Percentiles rank a stretch among this genome's conserved stretches.
Conservation (phyloP, 495 filamentous ascomycete species). For the Penicillium coprophilum region DNA sequence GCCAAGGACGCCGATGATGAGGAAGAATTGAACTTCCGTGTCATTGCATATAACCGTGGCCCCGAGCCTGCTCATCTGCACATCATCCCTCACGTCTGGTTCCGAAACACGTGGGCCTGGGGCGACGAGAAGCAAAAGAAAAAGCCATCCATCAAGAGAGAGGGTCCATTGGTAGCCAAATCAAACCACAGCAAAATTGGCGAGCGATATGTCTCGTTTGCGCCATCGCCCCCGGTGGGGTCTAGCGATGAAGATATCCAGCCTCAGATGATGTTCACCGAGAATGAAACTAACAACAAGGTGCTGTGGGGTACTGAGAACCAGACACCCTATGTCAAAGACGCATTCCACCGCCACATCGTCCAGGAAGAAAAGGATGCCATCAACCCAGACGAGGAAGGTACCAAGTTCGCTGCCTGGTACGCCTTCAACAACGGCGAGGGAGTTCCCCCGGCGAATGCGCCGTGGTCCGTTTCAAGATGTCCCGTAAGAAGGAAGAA, state of each 20-base stretch:
- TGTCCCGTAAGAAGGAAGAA: slow-evolving; percentile 68
- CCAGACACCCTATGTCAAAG: slow-evolving; percentile 81
- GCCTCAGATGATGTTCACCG: slow-evolving; percentile 84
- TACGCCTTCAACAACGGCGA: slow-evolving; percentile 86
- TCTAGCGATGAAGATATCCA: slow-evolving; percentile 76
- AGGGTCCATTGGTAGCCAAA: slow-evolving; percentile 63
- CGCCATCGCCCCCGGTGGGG: slow-evolving; percentile 83
- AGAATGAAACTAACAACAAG: slow-evolving; percentile 89
- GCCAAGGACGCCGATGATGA: slow-evolving; percentile 88
- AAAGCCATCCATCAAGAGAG: slow-evolving; percentile 71
- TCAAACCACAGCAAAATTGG: slow-evolving; percentile 76
- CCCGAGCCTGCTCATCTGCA: slow-evolving; percentile 87
- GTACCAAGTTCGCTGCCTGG: slow-evolving; percentile 91
- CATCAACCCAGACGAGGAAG: slow-evolving; percentile 74
- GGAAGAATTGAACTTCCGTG: slow-evolving; percentile 88
- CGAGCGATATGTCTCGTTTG: slow-evolving; percentile 78
- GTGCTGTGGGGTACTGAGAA: slow-evolving; percentile 75
- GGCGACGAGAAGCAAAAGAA: slow-evolving; percentile 67
- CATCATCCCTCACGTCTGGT: slow-evolving; percentile 94
- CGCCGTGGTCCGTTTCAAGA: slow-evolving; percentile 88
- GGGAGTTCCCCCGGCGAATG: slow-evolving; percentile 88
- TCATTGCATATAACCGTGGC: slow-evolving; percentile 94
- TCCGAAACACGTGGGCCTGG: slow-evolving; percentile 96
- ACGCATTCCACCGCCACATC: slow-evolving; percentile 88
- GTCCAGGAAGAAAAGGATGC: slow-evolving; percentile 76